These are phyloP conservation scores for Mrakia gelida DNA, from an alignment of 768 basidiomycete genomes.

Conservation along the genomic window DNA sequence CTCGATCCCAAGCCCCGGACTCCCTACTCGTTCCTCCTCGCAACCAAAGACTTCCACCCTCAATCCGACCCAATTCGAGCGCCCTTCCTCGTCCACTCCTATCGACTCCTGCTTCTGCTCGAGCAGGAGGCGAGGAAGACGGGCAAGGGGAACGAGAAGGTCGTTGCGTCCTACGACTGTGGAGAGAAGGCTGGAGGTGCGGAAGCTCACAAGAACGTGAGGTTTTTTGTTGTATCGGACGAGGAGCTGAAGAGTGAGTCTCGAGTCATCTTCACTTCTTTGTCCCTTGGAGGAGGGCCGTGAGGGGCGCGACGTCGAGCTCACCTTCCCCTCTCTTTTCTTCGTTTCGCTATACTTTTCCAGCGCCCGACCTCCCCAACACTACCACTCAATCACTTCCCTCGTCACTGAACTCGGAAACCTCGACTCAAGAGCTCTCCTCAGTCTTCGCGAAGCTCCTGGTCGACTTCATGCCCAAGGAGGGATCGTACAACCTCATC, in stretches of 20 bases:
- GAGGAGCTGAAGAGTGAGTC: background rate
- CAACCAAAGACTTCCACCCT: slow-evolving; percentile 15
- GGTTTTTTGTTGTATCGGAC: background rate
- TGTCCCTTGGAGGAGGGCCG: background rate
- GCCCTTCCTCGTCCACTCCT: slow-evolving; percentile 17
- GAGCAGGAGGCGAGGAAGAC: background rate
- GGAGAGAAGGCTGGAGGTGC: background rate
- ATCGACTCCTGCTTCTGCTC: background rate
- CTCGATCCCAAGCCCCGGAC: background rate
- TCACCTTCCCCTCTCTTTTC: too few relatives aligned
- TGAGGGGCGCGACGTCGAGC: background rate
- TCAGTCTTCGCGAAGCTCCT: background rate
- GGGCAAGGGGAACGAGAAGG: background rate
- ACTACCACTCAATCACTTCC: background rate
- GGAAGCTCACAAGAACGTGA: background rate
- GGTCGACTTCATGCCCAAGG: background rate
- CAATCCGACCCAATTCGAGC: slow-evolving; percentile 7
- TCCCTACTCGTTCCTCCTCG: slow-evolving; percentile 8
- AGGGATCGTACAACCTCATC: slow-evolving; percentile 15
- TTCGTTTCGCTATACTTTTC: too few relatives aligned
- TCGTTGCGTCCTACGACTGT: background rate
- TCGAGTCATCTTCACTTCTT: background rate
- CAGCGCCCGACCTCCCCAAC: too few relatives aligned
- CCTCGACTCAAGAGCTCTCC: background rate
- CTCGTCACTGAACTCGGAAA: background rate